Percentiles rank a stretch among this genome's conserved stretches.
Evolutionary conservation across 2,329 filamentous ascomycete genomes (phyloP).

Genomic region (Emmonsiellopsis sp.): DNA sequence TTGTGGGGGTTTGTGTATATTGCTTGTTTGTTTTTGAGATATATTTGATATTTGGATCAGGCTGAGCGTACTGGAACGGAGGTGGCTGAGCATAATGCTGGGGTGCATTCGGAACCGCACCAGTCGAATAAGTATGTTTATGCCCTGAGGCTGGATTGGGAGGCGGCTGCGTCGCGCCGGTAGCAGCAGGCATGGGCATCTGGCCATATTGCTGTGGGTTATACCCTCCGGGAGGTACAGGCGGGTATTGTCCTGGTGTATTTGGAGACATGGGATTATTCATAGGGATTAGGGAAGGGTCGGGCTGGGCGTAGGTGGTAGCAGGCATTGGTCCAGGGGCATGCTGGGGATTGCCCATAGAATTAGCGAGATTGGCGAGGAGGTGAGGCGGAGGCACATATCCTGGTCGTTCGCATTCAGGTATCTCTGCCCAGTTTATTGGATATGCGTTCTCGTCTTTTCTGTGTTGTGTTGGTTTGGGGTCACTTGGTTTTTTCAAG

Average conservation of each 20-base stretch:
- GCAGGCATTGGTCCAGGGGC: background rate
- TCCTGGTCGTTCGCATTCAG: conserved; percentile 32
- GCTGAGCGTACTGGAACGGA: conserved; percentile 31
- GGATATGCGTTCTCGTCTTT: conserved; percentile 9
- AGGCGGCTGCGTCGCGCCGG: conserved; percentile 23
- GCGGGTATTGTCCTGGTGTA: background rate
- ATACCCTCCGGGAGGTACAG: background rate
- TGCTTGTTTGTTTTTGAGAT: conserved; percentile 17
- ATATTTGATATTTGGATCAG: conserved; percentile 32
- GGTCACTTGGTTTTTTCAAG: conserved; percentile 12
- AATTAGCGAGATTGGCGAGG: background rate
- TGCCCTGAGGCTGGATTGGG: conserved; percentile 15
- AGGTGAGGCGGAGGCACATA: conserved; percentile 29
- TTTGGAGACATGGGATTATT: background rate
- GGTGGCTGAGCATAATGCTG: conserved; percentile 24
- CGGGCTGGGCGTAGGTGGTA: background rate
- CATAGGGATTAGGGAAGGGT: background rate
- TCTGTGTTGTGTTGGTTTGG: conserved; percentile 10
- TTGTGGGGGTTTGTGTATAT: conserved; percentile 9
- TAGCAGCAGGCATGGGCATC: background rate
- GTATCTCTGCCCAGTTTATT: conserved; percentile 30
- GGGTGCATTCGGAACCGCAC: conserved; percentile 11
- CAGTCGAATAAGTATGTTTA: conserved; percentile 23
- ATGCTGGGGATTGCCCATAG: background rate
- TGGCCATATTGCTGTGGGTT: background rate